Percentiles rank a stretch among this genome's conserved stretches.
Conservation (phyloP, 164 flowering plant species). For the Annona squamosa region DNA sequence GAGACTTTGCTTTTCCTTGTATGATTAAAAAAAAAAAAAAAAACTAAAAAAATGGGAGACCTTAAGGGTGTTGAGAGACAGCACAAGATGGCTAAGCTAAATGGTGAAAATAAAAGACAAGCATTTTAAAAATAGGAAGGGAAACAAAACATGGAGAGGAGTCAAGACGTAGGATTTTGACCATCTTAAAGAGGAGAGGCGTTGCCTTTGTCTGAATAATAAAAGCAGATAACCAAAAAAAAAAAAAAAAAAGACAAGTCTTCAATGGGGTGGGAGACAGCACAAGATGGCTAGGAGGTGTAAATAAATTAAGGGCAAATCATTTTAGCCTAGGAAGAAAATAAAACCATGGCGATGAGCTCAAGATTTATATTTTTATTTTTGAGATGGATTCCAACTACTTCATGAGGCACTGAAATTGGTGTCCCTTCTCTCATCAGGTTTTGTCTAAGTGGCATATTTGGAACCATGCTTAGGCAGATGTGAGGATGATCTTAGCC, state of each 20-base stretch:
- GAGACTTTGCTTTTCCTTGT: no score
- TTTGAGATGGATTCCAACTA: not conserved
- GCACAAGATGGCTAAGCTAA: no score
- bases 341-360: not conserved
- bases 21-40: no score
- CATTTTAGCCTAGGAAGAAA: not conserved
- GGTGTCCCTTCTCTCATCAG: not conserved
- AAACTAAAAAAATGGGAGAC: no score
- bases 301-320: not conserved
- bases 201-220: not conserved
- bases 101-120: no score
- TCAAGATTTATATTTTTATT: not conserved
- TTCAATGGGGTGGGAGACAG: no score
- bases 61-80: no score
- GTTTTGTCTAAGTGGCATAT: not conserved
- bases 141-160: not conserved
- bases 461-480: not conserved
- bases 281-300: no score
- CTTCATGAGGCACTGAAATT: not conserved
- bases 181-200: not conserved
- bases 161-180: not conserved
- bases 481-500: not conserved
- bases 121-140: no score
- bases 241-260: not conserved
- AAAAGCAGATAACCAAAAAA: not conserved